Evolutionary conservation across 2,329 filamentous ascomycete species (phyloP).

Genomic region (Ophiocordyceps camponoti-saundersi): DNA sequence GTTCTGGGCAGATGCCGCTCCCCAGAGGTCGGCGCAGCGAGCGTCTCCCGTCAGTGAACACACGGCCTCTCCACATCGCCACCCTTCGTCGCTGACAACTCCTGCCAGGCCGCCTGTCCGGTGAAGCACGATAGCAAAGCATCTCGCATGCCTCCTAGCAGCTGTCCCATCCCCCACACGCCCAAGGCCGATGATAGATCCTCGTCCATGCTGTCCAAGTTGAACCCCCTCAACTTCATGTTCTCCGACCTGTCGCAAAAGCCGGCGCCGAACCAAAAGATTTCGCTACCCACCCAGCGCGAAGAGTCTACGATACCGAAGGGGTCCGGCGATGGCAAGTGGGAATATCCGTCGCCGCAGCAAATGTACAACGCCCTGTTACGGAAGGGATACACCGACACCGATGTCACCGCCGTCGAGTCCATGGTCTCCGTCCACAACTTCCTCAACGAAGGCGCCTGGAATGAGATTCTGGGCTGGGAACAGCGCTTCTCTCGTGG

Average conservation of each 20-base stretch:
- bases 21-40: constrained; percentile 10
- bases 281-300: constrained; percentile 60
- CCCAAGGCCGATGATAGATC: constrained; percentile 15
- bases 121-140: constrained; percentile 36
- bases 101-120: constrained; percentile 31
- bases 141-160: constrained; percentile 1
- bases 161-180: constrained; percentile 29
- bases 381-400: constrained; percentile 90
- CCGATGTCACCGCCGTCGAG: constrained; percentile 82
- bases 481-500: constrained; percentile 72
- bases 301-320: constrained; percentile 86
- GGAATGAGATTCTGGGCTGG: constrained; percentile 89
- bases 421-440: constrained; percentile 97
- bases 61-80: background rate
- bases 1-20: constrained; percentile 42
- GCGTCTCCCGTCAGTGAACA: constrained; percentile 7
- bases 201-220: constrained; percentile 33
- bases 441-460: constrained; percentile 93
- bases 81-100: constrained; percentile 7
- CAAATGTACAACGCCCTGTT: constrained; percentile 99
- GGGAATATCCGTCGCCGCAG: constrained; percentile 96
- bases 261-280: constrained; percentile 53
- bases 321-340: constrained; percentile 60
- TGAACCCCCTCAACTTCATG: constrained; percentile 84
- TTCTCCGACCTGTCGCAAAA: constrained; percentile 71